These are phyloP conservation scores for Rubia balearica DNA, from an alignment of 305 asterid species.

Conservation along the genomic window DNA sequence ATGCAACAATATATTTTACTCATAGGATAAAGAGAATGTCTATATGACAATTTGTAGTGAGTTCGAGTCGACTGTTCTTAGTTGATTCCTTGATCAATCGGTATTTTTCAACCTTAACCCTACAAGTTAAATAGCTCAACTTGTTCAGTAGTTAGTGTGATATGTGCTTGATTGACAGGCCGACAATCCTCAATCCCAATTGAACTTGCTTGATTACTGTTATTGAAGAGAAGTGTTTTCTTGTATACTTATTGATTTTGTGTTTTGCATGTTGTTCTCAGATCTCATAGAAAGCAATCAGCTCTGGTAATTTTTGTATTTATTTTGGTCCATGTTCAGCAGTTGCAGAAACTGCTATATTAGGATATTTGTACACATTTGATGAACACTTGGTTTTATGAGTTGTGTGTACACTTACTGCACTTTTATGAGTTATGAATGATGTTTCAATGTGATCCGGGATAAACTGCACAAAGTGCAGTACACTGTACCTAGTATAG, in stretches of 20 bases:
- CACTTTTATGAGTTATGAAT: no score
- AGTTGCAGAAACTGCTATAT: no score
- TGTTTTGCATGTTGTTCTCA: not conserved
- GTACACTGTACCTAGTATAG: no score
- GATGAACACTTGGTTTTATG: no score
- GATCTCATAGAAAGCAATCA: not conserved
- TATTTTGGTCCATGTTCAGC: not conserved
- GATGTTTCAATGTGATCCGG: no score
- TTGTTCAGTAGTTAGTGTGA: not conserved
- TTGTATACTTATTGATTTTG: not conserved
- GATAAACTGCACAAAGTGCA: no score
- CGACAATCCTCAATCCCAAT: not conserved
- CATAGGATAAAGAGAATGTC: not conserved
- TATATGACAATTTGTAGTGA: not conserved
- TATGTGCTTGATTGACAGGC: not conserved
- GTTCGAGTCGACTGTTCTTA: not conserved
- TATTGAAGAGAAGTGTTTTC: not conserved
- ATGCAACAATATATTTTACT: not conserved
- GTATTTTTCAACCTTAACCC: not conserved
- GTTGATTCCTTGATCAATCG: not conserved
- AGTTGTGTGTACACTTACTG: no score
- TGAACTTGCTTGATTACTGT: not conserved
- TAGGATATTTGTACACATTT: no score
- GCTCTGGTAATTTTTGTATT: not conserved
- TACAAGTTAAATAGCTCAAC: not conserved